Base-by-base conservation (phyloP, 306 rosid species). In the Pueraria montana region DNA sequence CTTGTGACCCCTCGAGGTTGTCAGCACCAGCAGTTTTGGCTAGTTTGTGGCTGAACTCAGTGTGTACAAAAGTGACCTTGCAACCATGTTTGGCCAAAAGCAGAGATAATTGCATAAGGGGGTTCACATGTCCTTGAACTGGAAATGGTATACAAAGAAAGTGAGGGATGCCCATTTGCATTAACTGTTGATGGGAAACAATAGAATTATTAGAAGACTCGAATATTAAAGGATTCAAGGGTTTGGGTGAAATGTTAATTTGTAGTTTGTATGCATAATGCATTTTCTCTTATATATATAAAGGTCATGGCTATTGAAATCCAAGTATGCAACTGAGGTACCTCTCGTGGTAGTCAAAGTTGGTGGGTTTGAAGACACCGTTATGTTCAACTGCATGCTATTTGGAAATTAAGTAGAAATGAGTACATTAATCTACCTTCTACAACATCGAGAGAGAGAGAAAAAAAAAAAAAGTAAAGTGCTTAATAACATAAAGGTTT, bases 111-210 rank as follows among this genome's bases (percentile, higher is more conserved):
- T 81, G 69, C 77, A 86, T 46, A 4, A 89, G 26, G 49, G 91
- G 88, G 21, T 83, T 86, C 69, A 86, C 85, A 70, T 78, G 85
- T 30, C 91, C 89, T 50, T 27, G 83, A 34, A 83, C 59, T 21
- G 88, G 91, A 64, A 1, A 53, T n/a, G 89, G 88, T 21, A 89
- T 6, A 11, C 32, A 83, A 20, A 89, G 49, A 36, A 89, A 62
- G 79, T 89, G 93, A 17, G 83, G 68, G 5, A 58, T 85, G 1
- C 80, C 79, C 89, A 86, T 89, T 34, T 79, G 49, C 5, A 11
- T 18, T 5, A 42, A 42, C 40, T 36, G 40, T 36, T 36, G 6
- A 36, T 36, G 55, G 6, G 6, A 49, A 49, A 49, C 55, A 49
- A 49, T 0, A 50, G 21, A 17, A 50, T 4, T 50, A 50, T 50